These are phyloP conservation scores for Naganishia onofrii DNA, from an alignment of 768 basidiomycete species.

Conservation along the genomic window DNA sequence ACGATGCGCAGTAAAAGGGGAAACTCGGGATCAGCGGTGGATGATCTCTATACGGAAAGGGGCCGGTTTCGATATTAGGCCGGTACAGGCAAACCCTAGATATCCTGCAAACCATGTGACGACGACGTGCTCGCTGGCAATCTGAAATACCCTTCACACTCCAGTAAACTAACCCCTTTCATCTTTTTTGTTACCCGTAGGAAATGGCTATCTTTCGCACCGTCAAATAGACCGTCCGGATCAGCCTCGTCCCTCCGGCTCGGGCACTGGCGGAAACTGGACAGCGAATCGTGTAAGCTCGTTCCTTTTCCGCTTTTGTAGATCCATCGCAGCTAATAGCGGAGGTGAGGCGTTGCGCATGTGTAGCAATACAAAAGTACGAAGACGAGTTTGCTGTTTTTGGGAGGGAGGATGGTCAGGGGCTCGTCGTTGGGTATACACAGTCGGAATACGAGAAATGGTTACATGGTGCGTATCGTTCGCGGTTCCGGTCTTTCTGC, in stretches of 20 bases:
- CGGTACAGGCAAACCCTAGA: no score
- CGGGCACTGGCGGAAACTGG: conserved; percentile 76
- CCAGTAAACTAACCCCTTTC: no score
- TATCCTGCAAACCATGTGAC: no score
- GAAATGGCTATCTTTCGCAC: conserved; percentile 70
- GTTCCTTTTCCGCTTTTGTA: no score
- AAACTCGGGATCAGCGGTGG: no score
- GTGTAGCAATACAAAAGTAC: conserved; percentile 14
- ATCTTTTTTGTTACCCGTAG: conserved; percentile 52
- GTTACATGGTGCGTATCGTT: conserved; percentile 62
- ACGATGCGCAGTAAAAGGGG: no score
- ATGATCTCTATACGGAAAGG: no score
- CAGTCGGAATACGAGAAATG: conserved; percentile 82
- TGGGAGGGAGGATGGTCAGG: conserved; percentile 34
- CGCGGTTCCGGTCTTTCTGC: background rate
- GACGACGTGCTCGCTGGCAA: no score
- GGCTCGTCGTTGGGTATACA: conserved; percentile 60
- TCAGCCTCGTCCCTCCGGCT: conserved; percentile 57
- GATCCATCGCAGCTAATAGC: no score
- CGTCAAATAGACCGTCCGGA: conserved; percentile 52
- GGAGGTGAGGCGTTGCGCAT: no score
- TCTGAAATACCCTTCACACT: no score
- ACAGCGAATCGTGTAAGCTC: conserved; percentile 28
- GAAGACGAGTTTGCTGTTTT: conserved; percentile 27
- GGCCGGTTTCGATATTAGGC: no score